Evolutionary conservation across 2,329 filamentous ascomycete species (phyloP).

Genomic region (Hymenoscyphus salicellus): DNA sequence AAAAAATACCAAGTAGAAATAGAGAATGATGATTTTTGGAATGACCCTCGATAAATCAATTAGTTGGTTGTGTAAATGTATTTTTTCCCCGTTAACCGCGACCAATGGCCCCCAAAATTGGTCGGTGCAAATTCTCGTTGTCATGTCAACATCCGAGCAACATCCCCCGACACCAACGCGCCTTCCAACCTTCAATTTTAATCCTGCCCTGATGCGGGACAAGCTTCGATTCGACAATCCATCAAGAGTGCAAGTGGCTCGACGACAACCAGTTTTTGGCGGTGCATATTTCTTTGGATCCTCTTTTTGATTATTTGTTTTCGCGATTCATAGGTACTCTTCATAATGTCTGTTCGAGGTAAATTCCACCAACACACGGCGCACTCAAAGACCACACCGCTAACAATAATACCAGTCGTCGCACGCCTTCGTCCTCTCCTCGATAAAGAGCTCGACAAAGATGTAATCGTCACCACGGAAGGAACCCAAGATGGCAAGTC

Average conservation of each 20-base stretch:
- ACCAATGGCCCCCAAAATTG: no score
- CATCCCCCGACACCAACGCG: not conserved
- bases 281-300: slow-evolving; percentile 12
- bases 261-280: slow-evolving; percentile 5
- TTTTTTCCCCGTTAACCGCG: no score
- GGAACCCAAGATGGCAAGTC: slow-evolving; percentile 59
- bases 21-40: no score
- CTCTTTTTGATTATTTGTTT: slow-evolving; percentile 15
- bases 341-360: slow-evolving; percentile 32
- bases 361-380: slow-evolving; percentile 5
- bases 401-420: slow-evolving; percentile 65
- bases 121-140: not conserved
- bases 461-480: slow-evolving; percentile 75
- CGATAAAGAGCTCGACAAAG: slow-evolving; percentile 79
- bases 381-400: slow-evolving; percentile 44
- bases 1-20: no score
- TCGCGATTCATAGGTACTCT: slow-evolving; percentile 9
- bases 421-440: slow-evolving; percentile 87
- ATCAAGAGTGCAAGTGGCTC: slow-evolving; percentile 11
- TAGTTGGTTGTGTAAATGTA: no score
- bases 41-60: no score
- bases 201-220: not conserved
- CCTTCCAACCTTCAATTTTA: not conserved
- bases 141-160: not conserved
- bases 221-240: not conserved